phyloP scores from a whole-genome alignment of 2,329 filamentous ascomycete species.

The Beauveria sp. region DNA sequence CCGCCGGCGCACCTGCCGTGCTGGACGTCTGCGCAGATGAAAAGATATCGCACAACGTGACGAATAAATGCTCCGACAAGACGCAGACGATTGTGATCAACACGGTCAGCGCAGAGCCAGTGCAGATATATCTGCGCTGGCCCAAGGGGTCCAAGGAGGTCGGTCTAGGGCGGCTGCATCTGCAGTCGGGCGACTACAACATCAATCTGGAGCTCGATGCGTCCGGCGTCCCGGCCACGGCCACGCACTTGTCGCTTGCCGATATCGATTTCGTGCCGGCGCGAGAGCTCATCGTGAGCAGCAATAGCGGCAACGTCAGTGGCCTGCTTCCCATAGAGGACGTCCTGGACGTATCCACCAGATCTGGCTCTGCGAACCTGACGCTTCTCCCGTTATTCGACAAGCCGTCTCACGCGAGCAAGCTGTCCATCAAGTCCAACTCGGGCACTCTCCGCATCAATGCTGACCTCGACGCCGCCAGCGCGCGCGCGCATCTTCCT shows the following conservation, averaged over 20 bases:
- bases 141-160: not conserved
- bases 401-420: not conserved
- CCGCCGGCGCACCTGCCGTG: not conserved
- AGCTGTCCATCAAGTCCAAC: not conserved
- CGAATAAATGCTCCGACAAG: not conserved
- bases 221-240: not conserved
- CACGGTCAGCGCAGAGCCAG: not conserved
- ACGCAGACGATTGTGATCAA: not conserved
- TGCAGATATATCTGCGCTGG: not conserved
- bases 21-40: not conserved
- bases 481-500: not conserved
- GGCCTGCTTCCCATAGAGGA: not conserved
- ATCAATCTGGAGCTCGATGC: not conserved
- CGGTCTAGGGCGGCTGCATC: not conserved
- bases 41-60: not conserved
- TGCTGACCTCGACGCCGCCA: not conserved
- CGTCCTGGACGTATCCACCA: not conserved
- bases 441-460: not conserved
- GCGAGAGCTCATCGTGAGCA: not conserved
- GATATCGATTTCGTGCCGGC: not conserved
- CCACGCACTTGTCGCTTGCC: not conserved
- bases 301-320: not conserved
- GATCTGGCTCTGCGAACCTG: not conserved
- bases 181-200: not conserved
- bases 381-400: not conserved